These are phyloP conservation scores for Candida bentonensis DNA, from an alignment of 805 yeast species.

Conservation along the genomic window DNA sequence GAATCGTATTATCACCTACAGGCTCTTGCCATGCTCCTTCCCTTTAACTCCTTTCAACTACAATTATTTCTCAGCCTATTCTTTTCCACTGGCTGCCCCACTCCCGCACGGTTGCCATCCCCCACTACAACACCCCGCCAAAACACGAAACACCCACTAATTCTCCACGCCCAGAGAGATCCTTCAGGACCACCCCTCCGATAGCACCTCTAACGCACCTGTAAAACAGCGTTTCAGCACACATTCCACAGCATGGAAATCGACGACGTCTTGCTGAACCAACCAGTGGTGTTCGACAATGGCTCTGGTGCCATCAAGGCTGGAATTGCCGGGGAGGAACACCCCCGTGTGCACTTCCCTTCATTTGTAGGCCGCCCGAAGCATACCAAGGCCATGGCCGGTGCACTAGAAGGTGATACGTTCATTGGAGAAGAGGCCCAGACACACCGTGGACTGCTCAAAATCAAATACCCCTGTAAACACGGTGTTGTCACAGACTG, in stretches of 20 bases:
- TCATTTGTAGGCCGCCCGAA: constrained; percentile 70
- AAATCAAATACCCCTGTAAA: constrained; percentile 54
- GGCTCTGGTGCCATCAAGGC: constrained; percentile 75
- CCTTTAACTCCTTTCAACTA: too few species aligned
- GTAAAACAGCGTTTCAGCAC: background rate
- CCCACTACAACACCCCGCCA: too few species aligned
- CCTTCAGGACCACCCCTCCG: background rate
- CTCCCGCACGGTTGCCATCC: too few species aligned
- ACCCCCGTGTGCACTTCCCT: constrained; percentile 53
- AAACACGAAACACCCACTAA: background rate
- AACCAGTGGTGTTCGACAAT: constrained; percentile 66
- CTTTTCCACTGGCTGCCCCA: too few species aligned
- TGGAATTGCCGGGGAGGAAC: constrained; percentile 87
- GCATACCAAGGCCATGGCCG: constrained; percentile 72
- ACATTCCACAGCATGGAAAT: constrained; percentile 11
- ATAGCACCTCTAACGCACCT: background rate
- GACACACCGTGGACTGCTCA: constrained; percentile 61
- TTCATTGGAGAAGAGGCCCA: constrained; percentile 71
- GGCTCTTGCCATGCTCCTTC: too few species aligned
- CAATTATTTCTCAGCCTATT: too few species aligned
- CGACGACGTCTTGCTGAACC: constrained; percentile 35
- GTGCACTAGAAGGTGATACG: constrained; percentile 46
- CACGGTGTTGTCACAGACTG: constrained; percentile 74
- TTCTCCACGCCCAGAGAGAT: background rate
- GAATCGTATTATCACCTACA: too few species aligned